Evolutionary conservation across 2,329 filamentous ascomycete species (phyloP), one percentile per base, ranked within the genome.

Genomic region (Orbilia ellipsospora): DNA sequence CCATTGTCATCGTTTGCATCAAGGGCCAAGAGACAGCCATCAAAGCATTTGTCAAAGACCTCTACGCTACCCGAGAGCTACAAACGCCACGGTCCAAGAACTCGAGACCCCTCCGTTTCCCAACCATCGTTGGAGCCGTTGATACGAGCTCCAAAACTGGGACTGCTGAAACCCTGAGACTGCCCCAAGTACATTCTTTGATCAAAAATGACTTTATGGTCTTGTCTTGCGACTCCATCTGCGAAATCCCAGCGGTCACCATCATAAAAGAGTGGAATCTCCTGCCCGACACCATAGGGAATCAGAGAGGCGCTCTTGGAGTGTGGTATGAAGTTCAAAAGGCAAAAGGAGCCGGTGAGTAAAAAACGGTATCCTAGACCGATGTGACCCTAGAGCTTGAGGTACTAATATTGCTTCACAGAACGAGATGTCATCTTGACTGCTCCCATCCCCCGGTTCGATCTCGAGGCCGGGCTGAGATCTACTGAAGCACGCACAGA

Each of bases 251-350:
- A 1, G 94, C 93, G 12, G 91, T 93, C 79, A 88, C 90, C 77
- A 85, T 98, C 20, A 84, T 96, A 1, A 93, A 97, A 82, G 89
- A 94, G 74, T 99, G 95, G 93, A 94, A 97, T 90, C 44, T 68
- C 16, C 40, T 75, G 31, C 72, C 72, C 4, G 64, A 69, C 31
- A 69, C 57, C 4, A 20, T 69, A 2, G 64, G 64, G 15, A 57
- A 68, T 26, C 64, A 50, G 15, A 56, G 48, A 8, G 93, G 94
- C 50, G 95, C 93, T 0, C 84, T 98, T 44, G 90, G 91, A 4
- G 91, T 99, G 0, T 98, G 92, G 89, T 98, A 97, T 82, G 89
- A 94, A 80, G 96, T 93, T 1, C 92, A 92, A 81, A 87, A 86
- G 16, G 90, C 91, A 77, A 89, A 88, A 4, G 88, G 89, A 42